Base-by-base conservation (phyloP, 2,329 filamentous ascomycete genomes). In the Xylogone sp. region DNA sequence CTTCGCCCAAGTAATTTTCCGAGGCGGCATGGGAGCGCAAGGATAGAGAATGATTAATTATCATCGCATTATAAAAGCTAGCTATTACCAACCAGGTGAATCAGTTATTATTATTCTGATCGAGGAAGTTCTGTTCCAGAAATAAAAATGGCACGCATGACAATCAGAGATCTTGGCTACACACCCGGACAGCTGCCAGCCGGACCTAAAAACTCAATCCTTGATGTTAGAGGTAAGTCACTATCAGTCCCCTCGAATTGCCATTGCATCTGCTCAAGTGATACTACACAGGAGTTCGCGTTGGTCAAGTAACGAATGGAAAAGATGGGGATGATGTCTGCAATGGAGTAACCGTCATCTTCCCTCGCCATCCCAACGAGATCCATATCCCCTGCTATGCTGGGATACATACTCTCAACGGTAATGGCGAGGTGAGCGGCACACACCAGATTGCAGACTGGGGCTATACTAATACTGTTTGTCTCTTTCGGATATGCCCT, bases 351-450 rank as follows among this genome's bases (percentile, higher is more conserved):
- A 65, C 63, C 13, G 52, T 64, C 5, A 65, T 65, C 39, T 52
- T 65, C 2, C 62, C 63, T 8, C 59, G 63, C 19, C 50, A 57
- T 22, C 58, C 60, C 6, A 53, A 61, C 47, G 57, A 62, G 3
- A 65, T 63, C 3, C 49, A 53, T 9, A 56, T 59, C 10, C 62
- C 63, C 6, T 65, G 62, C 42, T 65, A 64, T 53, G 63, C 62
- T 2, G 62, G 56, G 8, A 53, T 65, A 20, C 57, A 64, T 48
- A 61, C 53, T 1, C 48, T 66, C 3, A 65, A 66, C 45, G 63
- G 63, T 16, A 64, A 64, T 29, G 62, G 63, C 19, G 61, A 65
- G 54, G 53, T 66, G 7, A 66, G 51, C 31, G 63, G 62, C 1
- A 58, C 56, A 2, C 62, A 61, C 31, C 61, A 63, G 39, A 59